Evolutionary conservation across 305 asterid genomes (phyloP).

Genomic region (Fraxinus angustifolia): DNA sequence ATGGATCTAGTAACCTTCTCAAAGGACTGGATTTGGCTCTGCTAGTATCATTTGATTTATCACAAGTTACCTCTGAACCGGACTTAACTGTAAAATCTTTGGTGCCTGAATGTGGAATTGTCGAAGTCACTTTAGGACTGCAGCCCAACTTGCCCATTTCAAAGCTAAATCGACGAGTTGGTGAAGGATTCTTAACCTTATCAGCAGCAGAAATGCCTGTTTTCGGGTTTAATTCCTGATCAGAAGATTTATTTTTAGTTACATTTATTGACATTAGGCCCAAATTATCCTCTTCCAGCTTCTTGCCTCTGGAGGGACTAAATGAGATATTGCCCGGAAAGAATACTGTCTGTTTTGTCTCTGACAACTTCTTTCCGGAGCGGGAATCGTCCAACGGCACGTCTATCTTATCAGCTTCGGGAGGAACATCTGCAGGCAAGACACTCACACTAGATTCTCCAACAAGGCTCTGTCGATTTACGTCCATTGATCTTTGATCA

Average conservation of each 20-base stretch:
- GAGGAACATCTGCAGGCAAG: slow-evolving; percentile 16
- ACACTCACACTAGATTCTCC: slow-evolving; percentile 21
- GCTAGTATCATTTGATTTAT: slow-evolving; percentile 37
- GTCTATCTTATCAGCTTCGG: slow-evolving; percentile 17
- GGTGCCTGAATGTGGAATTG: slow-evolving; percentile 19
- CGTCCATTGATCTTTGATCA: slow-evolving; percentile 19
- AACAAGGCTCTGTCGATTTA: slow-evolving; percentile 24
- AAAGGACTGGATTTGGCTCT: slow-evolving; percentile 71
- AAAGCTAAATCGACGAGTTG: slow-evolving; percentile 49
- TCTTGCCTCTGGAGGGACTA: slow-evolving; percentile 36
- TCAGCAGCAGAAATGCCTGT: slow-evolving; percentile 27
- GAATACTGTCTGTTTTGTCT: slow-evolving; percentile 13
- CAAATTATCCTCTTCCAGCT: slow-evolving; percentile 29
- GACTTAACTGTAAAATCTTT: slow-evolving; percentile 18
- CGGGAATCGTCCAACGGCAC: slow-evolving; percentile 18
- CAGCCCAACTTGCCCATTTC: slow-evolving; percentile 41
- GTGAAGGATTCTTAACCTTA: slow-evolving; percentile 49
- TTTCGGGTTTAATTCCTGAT: slow-evolving; percentile 24
- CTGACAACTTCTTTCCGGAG: slow-evolving; percentile 25
- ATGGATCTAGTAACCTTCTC: slow-evolving; percentile 74
- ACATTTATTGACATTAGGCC: slow-evolving; percentile 21
- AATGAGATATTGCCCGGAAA: slow-evolving; percentile 25
- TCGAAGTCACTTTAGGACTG: slow-evolving; percentile 33
- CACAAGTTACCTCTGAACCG: slow-evolving; percentile 26
- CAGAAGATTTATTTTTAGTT: slow-evolving; percentile 13